Conservation (phyloP, 1,284 basidiomycete genomes). For the Trichosporon sp. region DNA sequence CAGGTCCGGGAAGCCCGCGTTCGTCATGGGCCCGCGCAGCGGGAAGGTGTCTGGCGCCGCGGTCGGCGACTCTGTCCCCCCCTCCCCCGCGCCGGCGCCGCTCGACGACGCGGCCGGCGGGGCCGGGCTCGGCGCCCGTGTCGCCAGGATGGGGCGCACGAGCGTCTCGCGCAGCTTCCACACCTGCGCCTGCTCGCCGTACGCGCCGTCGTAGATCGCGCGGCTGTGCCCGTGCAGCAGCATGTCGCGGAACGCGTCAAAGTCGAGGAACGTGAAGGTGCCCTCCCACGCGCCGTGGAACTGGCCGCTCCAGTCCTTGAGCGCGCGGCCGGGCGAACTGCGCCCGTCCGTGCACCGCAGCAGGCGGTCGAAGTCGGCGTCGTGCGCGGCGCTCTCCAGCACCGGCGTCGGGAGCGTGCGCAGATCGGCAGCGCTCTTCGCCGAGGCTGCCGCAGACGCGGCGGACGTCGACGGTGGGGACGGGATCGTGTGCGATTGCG, state of each 20-base stretch:
- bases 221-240: constrained; percentile 38
- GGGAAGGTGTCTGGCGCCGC: constrained; percentile 15
- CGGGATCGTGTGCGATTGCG: neutral
- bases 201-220: constrained; percentile 53
- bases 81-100: neutral
- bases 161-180: constrained; percentile 55
- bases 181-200: constrained; percentile 56
- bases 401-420: constrained; percentile 26
- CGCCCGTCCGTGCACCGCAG: constrained; percentile 49
- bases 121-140: neutral
- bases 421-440: constrained; percentile 11
- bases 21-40: constrained; percentile 39
- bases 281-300: constrained; percentile 57
- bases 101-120: neutral
- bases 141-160: constrained; percentile 34
- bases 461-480: constrained; percentile 3
- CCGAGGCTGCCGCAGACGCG: neutral
- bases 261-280: constrained; percentile 56
- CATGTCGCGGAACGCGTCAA: constrained; percentile 54
- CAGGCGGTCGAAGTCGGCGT: constrained; percentile 41
- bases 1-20: constrained; percentile 44
- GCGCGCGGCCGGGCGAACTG: constrained; percentile 45
- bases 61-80: neutral
- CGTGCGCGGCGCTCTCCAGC: constrained; percentile 16
- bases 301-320: constrained; percentile 47